A percentile compares a stretch with the other conserved stretches of the same genome.
Conservation (phyloP, 2,329 filamentous ascomycete species). For the Penicillium sp. region DNA sequence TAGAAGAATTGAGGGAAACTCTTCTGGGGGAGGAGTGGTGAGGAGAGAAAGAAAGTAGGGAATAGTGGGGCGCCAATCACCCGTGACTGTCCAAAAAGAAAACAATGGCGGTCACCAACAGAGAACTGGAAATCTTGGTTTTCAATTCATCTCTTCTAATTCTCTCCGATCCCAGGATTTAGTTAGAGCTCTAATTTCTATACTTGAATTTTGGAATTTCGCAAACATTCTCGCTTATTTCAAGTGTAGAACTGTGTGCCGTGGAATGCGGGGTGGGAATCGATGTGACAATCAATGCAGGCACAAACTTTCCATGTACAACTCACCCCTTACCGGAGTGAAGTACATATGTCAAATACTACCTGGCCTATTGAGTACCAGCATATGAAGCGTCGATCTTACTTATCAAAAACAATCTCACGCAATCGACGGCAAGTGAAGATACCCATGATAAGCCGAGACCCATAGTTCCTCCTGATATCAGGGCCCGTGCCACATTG, state of each 20-base stretch:
- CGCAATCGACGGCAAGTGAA: no score
- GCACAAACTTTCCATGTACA: not conserved
- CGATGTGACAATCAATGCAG: not conserved
- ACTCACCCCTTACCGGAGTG: not conserved
- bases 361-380: not conserved
- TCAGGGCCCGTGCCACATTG: no score
- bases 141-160: not conserved
- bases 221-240: not conserved
- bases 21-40: not conserved
- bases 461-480: no score
- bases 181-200: not conserved
- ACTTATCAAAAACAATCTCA: no score
- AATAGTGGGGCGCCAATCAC: not conserved
- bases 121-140: not conserved
- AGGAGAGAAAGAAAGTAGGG: not conserved
- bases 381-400: no score
- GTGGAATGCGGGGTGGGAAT: not conserved
- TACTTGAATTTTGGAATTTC: not conserved
- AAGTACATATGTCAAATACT: not conserved
- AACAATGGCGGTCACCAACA: not conserved
- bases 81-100: not conserved
- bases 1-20: constrained; percentile 5
- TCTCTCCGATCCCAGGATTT: not conserved
- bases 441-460: no score
- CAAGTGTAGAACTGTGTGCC: not conserved